Conservation (phyloP, 106 monocot genomes). For the Iris macrosiphon region DNA sequence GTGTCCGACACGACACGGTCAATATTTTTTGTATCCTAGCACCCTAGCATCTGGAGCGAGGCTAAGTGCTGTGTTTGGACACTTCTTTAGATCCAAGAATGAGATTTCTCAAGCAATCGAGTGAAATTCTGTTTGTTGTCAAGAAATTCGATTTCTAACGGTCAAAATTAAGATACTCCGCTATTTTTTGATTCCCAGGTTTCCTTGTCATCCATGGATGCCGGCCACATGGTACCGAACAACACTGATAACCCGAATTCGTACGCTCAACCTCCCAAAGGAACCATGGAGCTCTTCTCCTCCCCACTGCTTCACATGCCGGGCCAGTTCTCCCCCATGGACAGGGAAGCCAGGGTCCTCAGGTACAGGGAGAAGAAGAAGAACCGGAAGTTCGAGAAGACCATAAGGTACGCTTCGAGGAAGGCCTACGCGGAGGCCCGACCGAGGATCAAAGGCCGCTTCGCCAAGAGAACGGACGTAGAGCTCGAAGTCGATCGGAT, state of each 20-base stretch:
- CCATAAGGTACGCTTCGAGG: slow-evolving; percentile 68
- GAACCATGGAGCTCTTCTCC: slow-evolving; percentile 46
- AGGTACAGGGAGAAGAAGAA: slow-evolving; percentile 82
- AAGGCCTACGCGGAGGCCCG: slow-evolving; percentile 74
- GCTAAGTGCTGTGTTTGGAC: too few relatives aligned
- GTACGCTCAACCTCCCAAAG: slow-evolving; percentile 21
- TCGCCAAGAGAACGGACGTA: slow-evolving; percentile 53
- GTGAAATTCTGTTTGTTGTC: too few relatives aligned
- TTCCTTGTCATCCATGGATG: slow-evolving; percentile 51
- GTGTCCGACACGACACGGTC: too few relatives aligned
- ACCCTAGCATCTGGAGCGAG: too few relatives aligned
- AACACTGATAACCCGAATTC: slow-evolving; percentile 18
- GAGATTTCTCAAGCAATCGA: too few relatives aligned
- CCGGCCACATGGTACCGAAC: slow-evolving; percentile 39
- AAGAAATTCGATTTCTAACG: too few relatives aligned
- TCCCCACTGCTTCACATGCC: slow-evolving; percentile 22
- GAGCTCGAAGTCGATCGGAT: slow-evolving; percentile 58
- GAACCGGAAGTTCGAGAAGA: slow-evolving; percentile 64
- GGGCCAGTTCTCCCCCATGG: slow-evolving; percentile 27
- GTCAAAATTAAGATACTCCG: too few relatives aligned
- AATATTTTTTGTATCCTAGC: too few relatives aligned
- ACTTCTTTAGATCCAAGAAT: too few relatives aligned
- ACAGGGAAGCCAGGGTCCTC: slow-evolving; percentile 64
- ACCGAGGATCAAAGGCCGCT: slow-evolving; percentile 67
- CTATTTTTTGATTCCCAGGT: too few relatives aligned